phyloP scores from a whole-genome alignment of 140 eudicot species.

The Cichorium intybus region DNA sequence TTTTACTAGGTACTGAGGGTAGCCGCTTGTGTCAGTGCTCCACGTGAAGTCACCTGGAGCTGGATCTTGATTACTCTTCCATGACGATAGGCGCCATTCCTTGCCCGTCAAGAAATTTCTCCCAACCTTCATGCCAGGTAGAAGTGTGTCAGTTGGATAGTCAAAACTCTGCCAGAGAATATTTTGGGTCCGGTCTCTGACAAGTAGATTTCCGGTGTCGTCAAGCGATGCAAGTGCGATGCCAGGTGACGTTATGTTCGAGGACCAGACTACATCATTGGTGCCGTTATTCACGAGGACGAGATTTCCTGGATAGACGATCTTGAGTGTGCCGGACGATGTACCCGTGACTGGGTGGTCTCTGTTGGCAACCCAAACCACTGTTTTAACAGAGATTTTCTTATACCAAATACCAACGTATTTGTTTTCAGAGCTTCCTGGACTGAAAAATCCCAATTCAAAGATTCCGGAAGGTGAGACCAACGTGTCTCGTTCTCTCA shows the following conservation, averaged over 20 bases:
- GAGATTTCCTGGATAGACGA: slow-evolving; percentile 20
- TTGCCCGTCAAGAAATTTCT: background rate
- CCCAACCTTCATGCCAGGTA: slow-evolving; percentile 30
- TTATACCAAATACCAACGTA: slow-evolving; percentile 29
- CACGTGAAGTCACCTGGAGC: slow-evolving; percentile 29
- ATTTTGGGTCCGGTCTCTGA: background rate
- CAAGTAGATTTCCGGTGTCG: slow-evolving; percentile 28
- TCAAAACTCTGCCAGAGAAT: background rate
- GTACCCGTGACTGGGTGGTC: background rate
- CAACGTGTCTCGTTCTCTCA: slow-evolving; percentile 15
- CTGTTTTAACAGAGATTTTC: background rate
- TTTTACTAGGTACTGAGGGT: slow-evolving; percentile 27
- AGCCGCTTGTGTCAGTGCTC: slow-evolving; percentile 27
- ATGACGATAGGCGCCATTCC: background rate
- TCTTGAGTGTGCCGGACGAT: slow-evolving; percentile 11
- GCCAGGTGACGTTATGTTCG: slow-evolving; percentile 17
- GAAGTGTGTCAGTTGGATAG: slow-evolving; percentile 52
- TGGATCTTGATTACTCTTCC: slow-evolving; percentile 27
- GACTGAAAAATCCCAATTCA: slow-evolving; percentile 32
- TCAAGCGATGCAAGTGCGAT: slow-evolving; percentile 24
- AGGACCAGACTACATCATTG: slow-evolving; percentile 3
- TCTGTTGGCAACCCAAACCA: slow-evolving; percentile 30
- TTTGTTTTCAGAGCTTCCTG: background rate
- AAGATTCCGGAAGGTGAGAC: slow-evolving; percentile 23
- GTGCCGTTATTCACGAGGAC: slow-evolving; percentile 6